These are phyloP conservation scores for Podaxis sp. DNA, from an alignment of 768 basidiomycete species.

Conservation along the genomic window DNA sequence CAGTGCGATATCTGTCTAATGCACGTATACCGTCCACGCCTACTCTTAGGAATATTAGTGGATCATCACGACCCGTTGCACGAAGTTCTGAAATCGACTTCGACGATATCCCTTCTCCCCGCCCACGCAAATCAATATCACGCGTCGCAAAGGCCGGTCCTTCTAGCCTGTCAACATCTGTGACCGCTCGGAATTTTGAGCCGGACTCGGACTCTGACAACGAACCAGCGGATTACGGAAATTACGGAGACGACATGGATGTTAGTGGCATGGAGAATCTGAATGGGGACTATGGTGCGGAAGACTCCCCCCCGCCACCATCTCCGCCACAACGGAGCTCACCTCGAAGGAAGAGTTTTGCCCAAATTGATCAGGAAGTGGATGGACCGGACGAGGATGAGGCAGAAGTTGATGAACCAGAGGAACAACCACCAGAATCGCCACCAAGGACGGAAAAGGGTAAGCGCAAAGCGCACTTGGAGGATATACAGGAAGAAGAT, in stretches of 20 bases:
- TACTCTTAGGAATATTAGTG: constrained; percentile 32
- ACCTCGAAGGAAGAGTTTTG: constrained; percentile 42
- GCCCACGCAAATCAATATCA: constrained; percentile 29
- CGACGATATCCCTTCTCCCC: constrained; percentile 63
- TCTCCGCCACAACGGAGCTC: constrained; percentile 14
- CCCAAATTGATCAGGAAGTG: constrained; percentile 48
- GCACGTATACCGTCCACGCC: constrained; percentile 41
- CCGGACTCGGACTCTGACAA: constrained; percentile 30
- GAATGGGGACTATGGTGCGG: constrained; percentile 27
- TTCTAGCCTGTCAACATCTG: constrained; percentile 38
- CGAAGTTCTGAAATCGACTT: constrained; percentile 58
- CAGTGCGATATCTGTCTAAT: constrained; percentile 40
- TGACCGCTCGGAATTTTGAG: constrained; percentile 27
- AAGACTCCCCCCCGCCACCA: constrained; percentile 15
- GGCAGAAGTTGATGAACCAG: constrained; percentile 26
- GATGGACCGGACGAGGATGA: constrained; percentile 39
- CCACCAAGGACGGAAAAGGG: constrained; percentile 33
- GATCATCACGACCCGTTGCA: constrained; percentile 43
- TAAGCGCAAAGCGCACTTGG: constrained; percentile 35
- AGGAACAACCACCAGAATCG: constrained; percentile 25
- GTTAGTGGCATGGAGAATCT: constrained; percentile 22
- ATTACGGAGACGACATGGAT: constrained; percentile 24
- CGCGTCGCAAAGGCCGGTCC: constrained; percentile 37
- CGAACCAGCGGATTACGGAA: constrained; percentile 25
- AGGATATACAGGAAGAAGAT: constrained; percentile 45